Evolutionary conservation across 2,329 filamentous ascomycete species (phyloP).

Genomic region (Furcasterigmium furcatum): DNA sequence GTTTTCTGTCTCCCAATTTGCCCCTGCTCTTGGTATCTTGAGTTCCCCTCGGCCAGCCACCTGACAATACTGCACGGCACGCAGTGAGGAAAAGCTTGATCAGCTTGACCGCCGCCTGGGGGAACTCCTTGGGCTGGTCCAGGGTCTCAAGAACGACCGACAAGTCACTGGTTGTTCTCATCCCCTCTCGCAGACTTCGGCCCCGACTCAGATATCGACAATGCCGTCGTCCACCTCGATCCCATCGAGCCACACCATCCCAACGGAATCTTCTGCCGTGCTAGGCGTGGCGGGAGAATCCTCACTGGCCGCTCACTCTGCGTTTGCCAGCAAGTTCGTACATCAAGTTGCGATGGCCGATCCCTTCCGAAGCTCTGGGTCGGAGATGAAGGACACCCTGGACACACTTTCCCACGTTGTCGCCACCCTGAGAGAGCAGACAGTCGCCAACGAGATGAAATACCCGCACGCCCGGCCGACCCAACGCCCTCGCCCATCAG

Average conservation of each 20-base stretch:
- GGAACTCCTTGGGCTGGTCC: constrained; percentile 23
- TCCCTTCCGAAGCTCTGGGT: constrained; percentile 17
- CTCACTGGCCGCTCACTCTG: constrained; percentile 39
- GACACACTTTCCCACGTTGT: constrained; percentile 24
- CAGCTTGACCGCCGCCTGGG: constrained; percentile 28
- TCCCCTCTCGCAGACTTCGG: background rate
- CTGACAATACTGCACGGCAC: no score
- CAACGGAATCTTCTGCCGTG: background rate
- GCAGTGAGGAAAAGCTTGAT: constrained; percentile 30
- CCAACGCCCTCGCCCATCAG: background rate
- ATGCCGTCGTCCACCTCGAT: background rate
- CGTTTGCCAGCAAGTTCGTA: constrained; percentile 40
- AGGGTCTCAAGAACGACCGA: constrained; percentile 20
- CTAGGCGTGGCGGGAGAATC: constrained; percentile 34
- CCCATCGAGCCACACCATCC: background rate
- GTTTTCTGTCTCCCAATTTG: constrained; percentile 7
- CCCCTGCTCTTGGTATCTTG: no score
- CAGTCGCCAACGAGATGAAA: constrained; percentile 14
- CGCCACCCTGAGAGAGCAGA: constrained; percentile 15
- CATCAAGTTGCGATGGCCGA: constrained; percentile 25
- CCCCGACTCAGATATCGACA: background rate
- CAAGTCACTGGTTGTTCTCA: background rate
- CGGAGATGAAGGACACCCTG: constrained; percentile 26
- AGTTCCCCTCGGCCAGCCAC: background rate
- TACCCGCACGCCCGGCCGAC: constrained; percentile 12